Conservation (phyloP, 2,329 filamentous ascomycete genomes). For the Colletotrichum cereale region DNA sequence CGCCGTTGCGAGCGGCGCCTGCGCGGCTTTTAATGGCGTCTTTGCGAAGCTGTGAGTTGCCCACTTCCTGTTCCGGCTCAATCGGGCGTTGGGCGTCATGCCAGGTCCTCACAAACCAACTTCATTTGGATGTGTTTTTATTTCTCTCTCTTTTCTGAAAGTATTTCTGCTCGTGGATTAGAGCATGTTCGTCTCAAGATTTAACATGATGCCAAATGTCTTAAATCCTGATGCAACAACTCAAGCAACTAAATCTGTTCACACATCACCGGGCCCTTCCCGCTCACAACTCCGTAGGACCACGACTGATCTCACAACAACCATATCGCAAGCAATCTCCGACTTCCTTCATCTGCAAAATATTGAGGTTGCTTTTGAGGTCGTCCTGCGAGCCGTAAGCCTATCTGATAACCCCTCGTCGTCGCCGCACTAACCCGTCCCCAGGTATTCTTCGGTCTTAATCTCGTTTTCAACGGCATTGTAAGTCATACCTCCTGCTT, state of each 20-base stretch:
- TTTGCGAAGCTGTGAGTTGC: slow-evolving; percentile 82
- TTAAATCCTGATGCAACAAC: neutral
- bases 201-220: neutral
- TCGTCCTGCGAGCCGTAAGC: slow-evolving; percentile 63
- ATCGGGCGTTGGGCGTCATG: slow-evolving; percentile 2
- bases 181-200: neutral
- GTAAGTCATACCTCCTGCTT: slow-evolving; percentile 54
- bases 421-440: slow-evolving; percentile 10
- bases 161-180: neutral
- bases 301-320: slow-evolving; percentile 67
- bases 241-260: neutral
- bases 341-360: slow-evolving; percentile 57
- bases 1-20: slow-evolving; percentile 80
- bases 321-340: slow-evolving; percentile 60
- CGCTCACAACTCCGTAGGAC: slow-evolving; percentile 55
- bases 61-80: slow-evolving; percentile 3
- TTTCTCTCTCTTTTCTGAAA: neutral
- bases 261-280: slow-evolving; percentile 20
- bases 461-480: slow-evolving; percentile 79
- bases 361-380: slow-evolving; percentile 59
- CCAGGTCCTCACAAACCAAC: neutral
- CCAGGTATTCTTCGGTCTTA: slow-evolving; percentile 80
- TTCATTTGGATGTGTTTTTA: neutral
- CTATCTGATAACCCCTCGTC: neutral
- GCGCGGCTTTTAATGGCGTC: slow-evolving; percentile 84